Evolutionary conservation across 768 basidiomycete species (phyloP).

Genomic region (Hypholoma fasciculare): DNA sequence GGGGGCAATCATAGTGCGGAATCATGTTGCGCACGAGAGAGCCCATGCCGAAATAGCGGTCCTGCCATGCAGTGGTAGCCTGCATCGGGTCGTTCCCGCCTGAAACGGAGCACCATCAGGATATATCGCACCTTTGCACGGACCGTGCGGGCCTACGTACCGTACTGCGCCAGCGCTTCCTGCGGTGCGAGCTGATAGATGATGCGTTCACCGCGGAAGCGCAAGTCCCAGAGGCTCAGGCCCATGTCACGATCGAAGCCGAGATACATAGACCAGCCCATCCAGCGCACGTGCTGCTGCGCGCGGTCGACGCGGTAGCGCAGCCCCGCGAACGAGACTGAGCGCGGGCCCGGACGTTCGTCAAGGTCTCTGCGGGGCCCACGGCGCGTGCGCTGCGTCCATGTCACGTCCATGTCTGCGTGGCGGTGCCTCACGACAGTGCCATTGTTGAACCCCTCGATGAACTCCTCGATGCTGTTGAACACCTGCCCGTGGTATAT

Average conservation of each 20-base stretch:
- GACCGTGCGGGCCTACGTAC: slow-evolving; percentile 23
- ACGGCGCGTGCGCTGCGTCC: slow-evolving; percentile 47
- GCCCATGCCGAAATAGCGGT: slow-evolving; percentile 68
- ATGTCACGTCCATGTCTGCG: slow-evolving; percentile 33
- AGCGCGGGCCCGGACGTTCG: slow-evolving; percentile 62
- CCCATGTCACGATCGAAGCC: slow-evolving; percentile 72
- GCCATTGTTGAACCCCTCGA: slow-evolving; percentile 52
- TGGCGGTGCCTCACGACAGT: slow-evolving; percentile 43
- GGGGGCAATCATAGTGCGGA: slow-evolving; percentile 68
- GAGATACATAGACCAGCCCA: slow-evolving; percentile 64
- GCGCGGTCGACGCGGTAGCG: slow-evolving; percentile 56
- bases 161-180: slow-evolving; percentile 63
- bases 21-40: slow-evolving; percentile 56
- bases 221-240: slow-evolving; percentile 57
- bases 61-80: slow-evolving; percentile 60
- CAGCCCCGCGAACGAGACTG: slow-evolving; percentile 58
- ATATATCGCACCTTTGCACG: neutral
- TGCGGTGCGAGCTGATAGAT: slow-evolving; percentile 67
- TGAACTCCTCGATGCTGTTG: slow-evolving; percentile 44
- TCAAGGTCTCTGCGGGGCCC: slow-evolving; percentile 53
- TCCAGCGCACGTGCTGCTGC: slow-evolving; percentile 61
- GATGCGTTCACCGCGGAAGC: slow-evolving; percentile 57
- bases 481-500: slow-evolving; percentile 66
- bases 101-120: slow-evolving; percentile 12
- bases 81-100: slow-evolving; percentile 66